Evolutionary conservation across 768 basidiomycete species (phyloP), one percentile per base, ranked within the genome.

Genomic region (Amyloporia xantha): DNA sequence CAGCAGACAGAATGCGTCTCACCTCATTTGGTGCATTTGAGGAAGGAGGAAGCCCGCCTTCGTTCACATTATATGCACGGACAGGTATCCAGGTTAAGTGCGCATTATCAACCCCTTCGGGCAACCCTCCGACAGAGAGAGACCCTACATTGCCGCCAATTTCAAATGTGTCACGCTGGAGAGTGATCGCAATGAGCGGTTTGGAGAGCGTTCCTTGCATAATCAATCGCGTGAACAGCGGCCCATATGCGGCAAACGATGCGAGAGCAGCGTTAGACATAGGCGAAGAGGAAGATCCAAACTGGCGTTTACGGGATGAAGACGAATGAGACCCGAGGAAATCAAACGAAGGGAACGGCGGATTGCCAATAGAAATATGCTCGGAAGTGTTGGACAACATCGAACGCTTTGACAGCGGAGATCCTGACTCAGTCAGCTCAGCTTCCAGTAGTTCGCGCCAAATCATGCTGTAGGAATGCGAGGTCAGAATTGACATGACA

Each of bases 111-210:
- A 86, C 68, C 1, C 72, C 72, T 0, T 57, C 50, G 2, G 86
- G 86, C 5, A 88, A 68, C 44, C 74, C 77, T 4, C 88, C 88
- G 19, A 90, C 69, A 45, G 78, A 84, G 30, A 89, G 63, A 50
- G 77, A 62, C 2, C 86, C 86, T 12, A 72, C 66, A 49, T 86
- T 84, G 1, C 84, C 84, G 1, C 84, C 82, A n/a, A 84, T 67
- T 33, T 84, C 75, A 15, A 87, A 63, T 0, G 78, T 68, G 53
- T 87, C 78, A 28, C 88, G 78, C 57, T 91, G 87, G 10, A 91
- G 68, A 0, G 80, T 72, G 12, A 86, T 70, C 71, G 35, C 71
- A 54, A 44, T 60, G 62, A 41, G 58, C 38, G 59, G 78, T 72
- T 15, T 75, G 73, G 69, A 57, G 27, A 81, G 63, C 9, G 74